A percentile compares a stretch with the other conserved stretches of the same genome.
phyloP scores from a whole-genome alignment of 768 basidiomycete genomes.

The Polyporus arcularius region DNA sequence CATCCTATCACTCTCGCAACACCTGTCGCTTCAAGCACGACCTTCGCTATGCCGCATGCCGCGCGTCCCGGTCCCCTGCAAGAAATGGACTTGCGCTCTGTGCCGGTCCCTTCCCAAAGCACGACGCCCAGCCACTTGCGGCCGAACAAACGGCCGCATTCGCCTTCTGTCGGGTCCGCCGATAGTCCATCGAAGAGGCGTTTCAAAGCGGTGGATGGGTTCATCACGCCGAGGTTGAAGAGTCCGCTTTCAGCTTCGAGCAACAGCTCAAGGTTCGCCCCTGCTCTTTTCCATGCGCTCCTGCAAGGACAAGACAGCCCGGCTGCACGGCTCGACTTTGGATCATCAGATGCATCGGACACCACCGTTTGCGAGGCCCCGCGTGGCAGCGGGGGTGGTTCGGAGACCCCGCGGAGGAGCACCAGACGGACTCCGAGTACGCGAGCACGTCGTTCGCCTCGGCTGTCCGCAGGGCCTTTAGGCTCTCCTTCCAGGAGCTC shows the following conservation, averaged over 20 bases:
- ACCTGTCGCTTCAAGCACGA: background rate
- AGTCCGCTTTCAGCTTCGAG: conserved; percentile 38
- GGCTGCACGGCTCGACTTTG: conserved; percentile 56
- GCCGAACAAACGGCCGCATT: conserved; percentile 61
- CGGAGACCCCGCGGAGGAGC: conserved; percentile 11
- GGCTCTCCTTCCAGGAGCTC: background rate
- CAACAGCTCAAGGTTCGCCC: conserved; percentile 41
- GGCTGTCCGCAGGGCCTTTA: conserved; percentile 1
- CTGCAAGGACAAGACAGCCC: conserved; percentile 44
- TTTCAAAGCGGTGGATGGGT: conserved; percentile 57
- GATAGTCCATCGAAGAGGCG: conserved; percentile 72
- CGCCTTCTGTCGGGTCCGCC: conserved; percentile 48
- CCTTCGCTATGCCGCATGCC: conserved; percentile 16
- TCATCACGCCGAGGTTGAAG: conserved; percentile 42
- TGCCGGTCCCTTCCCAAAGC: conserved; percentile 38
- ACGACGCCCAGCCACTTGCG: conserved; percentile 30
- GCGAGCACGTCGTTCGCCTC: conserved; percentile 12
- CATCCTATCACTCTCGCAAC: background rate
- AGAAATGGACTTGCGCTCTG: conserved; percentile 61
- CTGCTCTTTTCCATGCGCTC: conserved; percentile 45
- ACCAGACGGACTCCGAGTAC: conserved; percentile 1
- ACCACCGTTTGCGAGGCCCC: background rate
- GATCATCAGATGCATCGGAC: conserved; percentile 17
- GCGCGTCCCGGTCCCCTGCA: conserved; percentile 50
- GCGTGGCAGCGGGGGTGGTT: background rate